Evolutionary conservation across 495 filamentous ascomycete species (phyloP).

Genomic region (Durotheca rogersii): DNA sequence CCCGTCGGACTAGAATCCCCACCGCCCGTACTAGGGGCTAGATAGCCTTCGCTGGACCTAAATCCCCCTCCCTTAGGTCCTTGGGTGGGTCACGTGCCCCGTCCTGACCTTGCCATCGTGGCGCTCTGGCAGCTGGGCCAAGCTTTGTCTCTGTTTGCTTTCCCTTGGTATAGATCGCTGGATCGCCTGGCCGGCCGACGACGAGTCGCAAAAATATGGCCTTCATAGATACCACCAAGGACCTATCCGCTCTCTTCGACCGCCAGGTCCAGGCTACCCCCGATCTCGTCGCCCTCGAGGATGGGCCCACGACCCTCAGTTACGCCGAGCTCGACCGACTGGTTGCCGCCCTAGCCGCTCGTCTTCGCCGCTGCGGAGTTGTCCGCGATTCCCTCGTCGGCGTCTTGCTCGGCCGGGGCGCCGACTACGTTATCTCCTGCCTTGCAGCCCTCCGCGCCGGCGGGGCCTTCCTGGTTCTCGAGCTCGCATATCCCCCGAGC

Average conservation of each 20-base stretch:
- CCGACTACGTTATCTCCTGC: constrained; percentile 69
- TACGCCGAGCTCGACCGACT: constrained; percentile 62
- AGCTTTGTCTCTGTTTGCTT: not conserved
- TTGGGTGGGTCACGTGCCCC: constrained; percentile 19
- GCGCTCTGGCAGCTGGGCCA: constrained; percentile 3
- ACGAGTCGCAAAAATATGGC: constrained; percentile 41
- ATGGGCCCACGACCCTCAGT: constrained; percentile 55
- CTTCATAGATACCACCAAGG: constrained; percentile 61
- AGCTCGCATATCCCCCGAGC: constrained; percentile 66
- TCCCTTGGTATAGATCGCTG: not conserved
- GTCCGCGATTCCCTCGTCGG: constrained; percentile 63
- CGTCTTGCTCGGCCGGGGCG: constrained; percentile 64
- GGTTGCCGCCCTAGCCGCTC: constrained; percentile 54
- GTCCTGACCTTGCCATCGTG: constrained; percentile 2
- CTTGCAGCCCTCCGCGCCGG: constrained; percentile 65
- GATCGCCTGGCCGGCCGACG: constrained; percentile 4
- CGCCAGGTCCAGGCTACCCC: constrained; percentile 60
- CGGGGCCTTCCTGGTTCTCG: constrained; percentile 69
- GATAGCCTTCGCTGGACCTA: constrained; percentile 10
- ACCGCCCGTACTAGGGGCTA: not conserved
- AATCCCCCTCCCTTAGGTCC: not conserved
- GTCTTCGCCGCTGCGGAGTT: constrained; percentile 57
- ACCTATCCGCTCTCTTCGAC: constrained; percentile 61
- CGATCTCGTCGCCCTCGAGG: constrained; percentile 61
- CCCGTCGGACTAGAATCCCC: constrained; percentile 4